These are phyloP conservation scores for Penicillium freii DNA, from an alignment of 2,329 filamentous ascomycete genomes.

Conservation along the genomic window DNA sequence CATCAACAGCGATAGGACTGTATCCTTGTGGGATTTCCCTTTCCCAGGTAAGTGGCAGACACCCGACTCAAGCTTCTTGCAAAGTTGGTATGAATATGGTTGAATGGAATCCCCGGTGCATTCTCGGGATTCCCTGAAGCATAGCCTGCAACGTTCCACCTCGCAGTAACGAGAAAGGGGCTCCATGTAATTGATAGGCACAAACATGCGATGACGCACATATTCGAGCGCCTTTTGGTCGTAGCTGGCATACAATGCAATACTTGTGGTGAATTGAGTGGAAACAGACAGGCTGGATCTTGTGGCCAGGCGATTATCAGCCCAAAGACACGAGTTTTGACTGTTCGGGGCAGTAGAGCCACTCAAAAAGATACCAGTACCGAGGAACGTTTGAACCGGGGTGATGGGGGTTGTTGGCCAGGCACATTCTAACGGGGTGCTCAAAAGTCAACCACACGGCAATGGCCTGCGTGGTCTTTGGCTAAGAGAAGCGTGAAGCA, in stretches of 20 bases:
- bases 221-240: neutral
- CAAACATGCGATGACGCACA: neutral
- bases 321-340: neutral
- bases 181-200: neutral
- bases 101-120: neutral
- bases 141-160: neutral
- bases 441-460: neutral
- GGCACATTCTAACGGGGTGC: neutral
- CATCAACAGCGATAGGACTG: neutral
- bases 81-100: neutral
- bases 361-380: neutral
- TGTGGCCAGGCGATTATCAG: neutral
- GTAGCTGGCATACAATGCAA: neutral
- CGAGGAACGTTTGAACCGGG: neutral
- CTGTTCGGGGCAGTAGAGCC: neutral
- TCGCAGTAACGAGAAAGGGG: neutral
- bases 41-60: neutral
- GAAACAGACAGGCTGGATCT: neutral
- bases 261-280: neutral
- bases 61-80: neutral
- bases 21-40: neutral
- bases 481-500: neutral
- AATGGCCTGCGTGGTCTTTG: neutral
- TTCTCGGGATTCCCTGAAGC: neutral
- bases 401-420: neutral